Conservation (phyloP, 305 asterid species). For the Rubia peregrina region DNA sequence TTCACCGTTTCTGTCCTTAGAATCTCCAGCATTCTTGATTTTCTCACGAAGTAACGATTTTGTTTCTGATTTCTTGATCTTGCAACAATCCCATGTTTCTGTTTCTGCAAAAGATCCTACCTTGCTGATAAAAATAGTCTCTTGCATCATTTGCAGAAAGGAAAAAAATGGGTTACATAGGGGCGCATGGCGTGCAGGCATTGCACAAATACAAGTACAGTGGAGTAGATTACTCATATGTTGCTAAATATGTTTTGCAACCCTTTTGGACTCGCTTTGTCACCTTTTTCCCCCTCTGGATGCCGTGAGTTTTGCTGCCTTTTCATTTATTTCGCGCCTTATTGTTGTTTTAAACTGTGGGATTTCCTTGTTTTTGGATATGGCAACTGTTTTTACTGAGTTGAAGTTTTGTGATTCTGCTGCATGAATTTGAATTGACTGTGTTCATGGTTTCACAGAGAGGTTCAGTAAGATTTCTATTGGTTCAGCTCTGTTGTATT, state of each 20-base stretch:
- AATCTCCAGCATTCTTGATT: not conserved
- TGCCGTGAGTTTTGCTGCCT: conserved; percentile 58
- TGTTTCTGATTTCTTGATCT: not conserved
- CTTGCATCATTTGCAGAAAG: not conserved
- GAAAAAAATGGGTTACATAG: conserved; percentile 67
- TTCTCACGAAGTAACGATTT: not conserved
- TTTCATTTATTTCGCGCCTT: not conserved
- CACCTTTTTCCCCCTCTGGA: conserved; percentile 88
- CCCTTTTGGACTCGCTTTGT: conserved; percentile 89
- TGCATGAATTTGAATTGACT: not conserved
- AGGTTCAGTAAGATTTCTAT: not conserved
- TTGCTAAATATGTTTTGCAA: conserved; percentile 82
- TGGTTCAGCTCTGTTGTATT: not conserved
- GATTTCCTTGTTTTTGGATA: conserved; percentile 8
- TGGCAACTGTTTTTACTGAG: not conserved
- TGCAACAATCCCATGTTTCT: not conserved
- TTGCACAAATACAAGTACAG: conserved; percentile 82
- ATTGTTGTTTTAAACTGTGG: not conserved
- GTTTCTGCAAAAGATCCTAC: conserved; percentile 1
- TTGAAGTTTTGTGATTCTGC: conserved; percentile 4
- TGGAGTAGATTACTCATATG: conserved; percentile 71
- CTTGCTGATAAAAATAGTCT: not conserved
- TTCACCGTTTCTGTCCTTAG: not conserved
- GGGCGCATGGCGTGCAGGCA: conserved; percentile 68
- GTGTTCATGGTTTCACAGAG: not conserved